Conservation (phyloP, 2,329 filamentous ascomycete genomes). For the Claviceps spartinae region DNA sequence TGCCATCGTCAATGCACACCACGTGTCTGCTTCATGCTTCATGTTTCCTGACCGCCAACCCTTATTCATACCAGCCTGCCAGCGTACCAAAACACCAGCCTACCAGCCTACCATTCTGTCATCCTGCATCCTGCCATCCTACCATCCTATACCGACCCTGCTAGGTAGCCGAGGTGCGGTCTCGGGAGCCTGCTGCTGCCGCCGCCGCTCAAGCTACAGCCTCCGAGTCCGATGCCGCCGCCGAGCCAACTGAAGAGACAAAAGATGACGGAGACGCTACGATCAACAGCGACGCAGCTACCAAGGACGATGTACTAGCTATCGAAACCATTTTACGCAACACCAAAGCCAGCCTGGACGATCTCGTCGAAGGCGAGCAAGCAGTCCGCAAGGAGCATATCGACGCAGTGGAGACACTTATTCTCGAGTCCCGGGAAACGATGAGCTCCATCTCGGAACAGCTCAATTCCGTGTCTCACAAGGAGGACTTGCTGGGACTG, state of each 20-base stretch:
- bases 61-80: too few relatives aligned
- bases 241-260: slow-evolving; percentile 9
- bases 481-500: slow-evolving; percentile 64
- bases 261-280: slow-evolving; percentile 8
- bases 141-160: too few relatives aligned
- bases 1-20: too few relatives aligned
- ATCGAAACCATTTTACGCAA: slow-evolving; percentile 85
- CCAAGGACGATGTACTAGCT: slow-evolving; percentile 70
- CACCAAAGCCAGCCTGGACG: slow-evolving; percentile 77
- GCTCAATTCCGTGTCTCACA: slow-evolving; percentile 57
- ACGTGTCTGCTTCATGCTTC: too few relatives aligned
- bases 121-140: too few relatives aligned
- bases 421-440: slow-evolving; percentile 63
- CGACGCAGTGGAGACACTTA: slow-evolving; percentile 48
- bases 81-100: too few relatives aligned
- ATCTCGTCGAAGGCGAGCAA: slow-evolving; percentile 59
- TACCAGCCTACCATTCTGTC: too few relatives aligned
- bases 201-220: neutral
- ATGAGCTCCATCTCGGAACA: slow-evolving; percentile 53
- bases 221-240: slow-evolving; percentile 3
- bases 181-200: slow-evolving; percentile 14
- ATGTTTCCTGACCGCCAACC: too few relatives aligned
- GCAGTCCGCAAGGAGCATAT: slow-evolving; percentile 53
- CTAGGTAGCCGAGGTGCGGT: slow-evolving; percentile 20
- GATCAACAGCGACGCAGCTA: slow-evolving; percentile 24